Evolutionary conservation across 306 rosid species (phyloP).

Genomic region (Cicer yamashitae): DNA sequence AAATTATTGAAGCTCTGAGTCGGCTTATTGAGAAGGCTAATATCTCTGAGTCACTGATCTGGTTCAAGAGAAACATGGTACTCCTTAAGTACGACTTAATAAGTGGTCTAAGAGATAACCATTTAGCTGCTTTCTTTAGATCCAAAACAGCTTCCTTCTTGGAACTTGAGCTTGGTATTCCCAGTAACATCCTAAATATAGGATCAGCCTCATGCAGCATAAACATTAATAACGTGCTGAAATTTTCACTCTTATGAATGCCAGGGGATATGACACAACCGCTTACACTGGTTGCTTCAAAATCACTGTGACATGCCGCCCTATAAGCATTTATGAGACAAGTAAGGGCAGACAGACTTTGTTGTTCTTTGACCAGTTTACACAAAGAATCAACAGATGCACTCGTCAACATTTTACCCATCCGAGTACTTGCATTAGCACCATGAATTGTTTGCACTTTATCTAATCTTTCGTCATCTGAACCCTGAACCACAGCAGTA

Average conservation of each 20-base stretch:
- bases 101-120: conserved; percentile 69
- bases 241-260: conserved; percentile 64
- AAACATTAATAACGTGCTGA: conserved; percentile 67
- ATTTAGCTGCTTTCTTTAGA: conserved; percentile 64
- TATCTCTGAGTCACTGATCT: conserved; percentile 73
- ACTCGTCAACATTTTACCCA: conserved; percentile 55
- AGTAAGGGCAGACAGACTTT: conserved; percentile 65
- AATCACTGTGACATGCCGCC: conserved; percentile 72
- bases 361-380: conserved; percentile 63
- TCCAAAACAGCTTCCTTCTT: conserved; percentile 73
- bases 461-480: conserved; percentile 62
- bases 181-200: conserved; percentile 67
- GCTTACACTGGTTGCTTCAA: conserved; percentile 45
- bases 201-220: conserved; percentile 73
- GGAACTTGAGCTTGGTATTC: conserved; percentile 58
- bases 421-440: conserved; percentile 31
- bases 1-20: conserved; percentile 68
- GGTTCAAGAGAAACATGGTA: conserved; percentile 75
- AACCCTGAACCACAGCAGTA: conserved; percentile 53
- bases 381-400: conserved; percentile 63
- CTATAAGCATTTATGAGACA: conserved; percentile 80
- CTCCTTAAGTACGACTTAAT: conserved; percentile 82
- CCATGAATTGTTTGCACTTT: conserved; percentile 43
- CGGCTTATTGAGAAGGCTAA: conserved; percentile 66
- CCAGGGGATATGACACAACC: conserved; percentile 49